Conservation (phyloP, 179 eudicot genomes). For the Vitellaria paradoxa region DNA sequence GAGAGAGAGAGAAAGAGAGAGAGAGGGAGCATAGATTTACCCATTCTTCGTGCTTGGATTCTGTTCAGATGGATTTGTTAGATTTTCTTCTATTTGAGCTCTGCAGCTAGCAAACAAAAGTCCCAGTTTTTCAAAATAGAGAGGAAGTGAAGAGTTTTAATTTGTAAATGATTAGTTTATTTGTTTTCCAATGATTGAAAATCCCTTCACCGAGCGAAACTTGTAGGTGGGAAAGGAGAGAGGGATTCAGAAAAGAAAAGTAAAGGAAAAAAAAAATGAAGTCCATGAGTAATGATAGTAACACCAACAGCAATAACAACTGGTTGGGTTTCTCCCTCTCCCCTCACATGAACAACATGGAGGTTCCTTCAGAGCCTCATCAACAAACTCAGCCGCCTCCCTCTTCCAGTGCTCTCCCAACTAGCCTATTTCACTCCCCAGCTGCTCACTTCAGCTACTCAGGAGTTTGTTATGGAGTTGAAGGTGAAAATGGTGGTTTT, state of each 20-base stretch:
- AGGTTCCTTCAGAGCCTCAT: conserved; percentile 19
- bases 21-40: neutral
- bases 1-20: neutral
- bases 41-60: conserved; percentile 13
- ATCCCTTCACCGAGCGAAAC: neutral
- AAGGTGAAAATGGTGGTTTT: conserved; percentile 35
- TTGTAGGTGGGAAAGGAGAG: neutral
- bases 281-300: conserved; percentile 29
- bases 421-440: conserved; percentile 15
- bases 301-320: conserved; percentile 21
- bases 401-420: conserved; percentile 12
- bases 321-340: conserved; percentile 66
- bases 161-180: conserved; percentile 35
- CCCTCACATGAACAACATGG: conserved; percentile 33
- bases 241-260: neutral
- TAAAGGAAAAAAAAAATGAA: conserved; percentile 14
- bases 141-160: conserved; percentile 9
- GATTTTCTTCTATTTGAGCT: conserved; percentile 18
- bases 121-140: conserved; percentile 18
- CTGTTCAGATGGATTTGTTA: conserved; percentile 7
- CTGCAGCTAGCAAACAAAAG: conserved; percentile 33
- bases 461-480: conserved; percentile 34
- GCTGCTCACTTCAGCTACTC: conserved; percentile 28
- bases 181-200: conserved; percentile 55
- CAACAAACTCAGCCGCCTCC: neutral